These are phyloP conservation scores for Trichoderma semiorbis DNA, from an alignment of 2,329 filamentous ascomycete genomes.

Conservation along the genomic window DNA sequence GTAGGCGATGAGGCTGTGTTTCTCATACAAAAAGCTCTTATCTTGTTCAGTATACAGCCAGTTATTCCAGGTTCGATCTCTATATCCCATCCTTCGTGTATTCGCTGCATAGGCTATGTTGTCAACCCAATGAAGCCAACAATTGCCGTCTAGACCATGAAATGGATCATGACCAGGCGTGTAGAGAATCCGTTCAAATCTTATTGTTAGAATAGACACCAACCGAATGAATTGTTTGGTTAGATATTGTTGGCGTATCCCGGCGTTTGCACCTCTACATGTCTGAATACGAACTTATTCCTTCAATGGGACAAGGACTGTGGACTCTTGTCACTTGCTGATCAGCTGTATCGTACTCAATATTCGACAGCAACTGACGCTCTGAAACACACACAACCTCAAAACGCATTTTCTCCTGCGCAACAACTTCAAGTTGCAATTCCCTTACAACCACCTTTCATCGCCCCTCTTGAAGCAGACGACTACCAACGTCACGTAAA, in stretches of 20 bases:
- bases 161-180: neutral
- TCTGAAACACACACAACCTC: neutral
- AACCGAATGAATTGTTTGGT: neutral
- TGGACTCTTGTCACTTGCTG: neutral
- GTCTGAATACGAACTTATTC: neutral
- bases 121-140: neutral
- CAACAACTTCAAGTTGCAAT: neutral
- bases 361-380: neutral
- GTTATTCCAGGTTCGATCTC: neutral
- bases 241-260: neutral
- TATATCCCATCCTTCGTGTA: neutral
- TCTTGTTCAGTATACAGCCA: neutral
- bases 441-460: neutral
- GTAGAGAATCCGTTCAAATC: neutral
- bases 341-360: neutral
- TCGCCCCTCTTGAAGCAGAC: too few species aligned
- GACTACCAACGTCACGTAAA: too few species aligned
- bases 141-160: neutral
- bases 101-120: neutral
- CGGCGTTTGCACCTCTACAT: neutral
- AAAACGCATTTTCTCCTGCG: neutral
- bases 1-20: neutral
- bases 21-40: neutral
- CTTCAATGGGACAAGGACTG: neutral
- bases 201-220: neutral